Conservation (phyloP, 495 filamentous ascomycete species). For the Penicillium egyptiacum region DNA sequence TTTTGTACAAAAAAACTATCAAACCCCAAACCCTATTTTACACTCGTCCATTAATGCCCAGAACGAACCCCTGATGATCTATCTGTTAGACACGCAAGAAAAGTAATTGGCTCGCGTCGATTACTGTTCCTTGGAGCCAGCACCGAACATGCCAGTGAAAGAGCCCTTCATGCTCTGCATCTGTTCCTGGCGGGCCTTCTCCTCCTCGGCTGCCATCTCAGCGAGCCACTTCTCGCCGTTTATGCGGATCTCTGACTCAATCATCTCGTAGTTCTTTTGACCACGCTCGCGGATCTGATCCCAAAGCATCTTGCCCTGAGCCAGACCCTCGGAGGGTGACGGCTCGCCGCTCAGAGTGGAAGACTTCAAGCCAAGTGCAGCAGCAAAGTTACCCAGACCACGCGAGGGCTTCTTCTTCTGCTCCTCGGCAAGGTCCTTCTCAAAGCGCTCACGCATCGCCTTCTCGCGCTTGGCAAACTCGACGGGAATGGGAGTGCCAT, state of each 20-base stretch:
- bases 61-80: constrained; percentile 32
- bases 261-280: constrained; percentile 80
- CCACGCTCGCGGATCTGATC: constrained; percentile 90
- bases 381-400: constrained; percentile 61
- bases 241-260: constrained; percentile 85
- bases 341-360: constrained; percentile 63
- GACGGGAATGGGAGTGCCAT: constrained; percentile 77
- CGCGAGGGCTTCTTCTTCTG: constrained; percentile 59
- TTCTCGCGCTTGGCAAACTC: constrained; percentile 92
- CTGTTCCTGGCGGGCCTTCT: constrained; percentile 82
- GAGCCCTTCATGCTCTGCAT: constrained; percentile 82
- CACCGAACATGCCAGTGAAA: constrained; percentile 57
- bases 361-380: constrained; percentile 73
- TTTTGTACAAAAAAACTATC: constrained; percentile 43
- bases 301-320: constrained; percentile 90
- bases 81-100: constrained; percentile 21
- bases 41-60: constrained; percentile 35
- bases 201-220: constrained; percentile 81
- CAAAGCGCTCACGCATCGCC: constrained; percentile 72
- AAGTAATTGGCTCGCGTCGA: constrained; percentile 3
- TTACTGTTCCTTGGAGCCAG: constrained; percentile 35
- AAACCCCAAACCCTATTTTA: constrained; percentile 43
- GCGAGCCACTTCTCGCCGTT: constrained; percentile 93
- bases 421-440: constrained; percentile 71
- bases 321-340: constrained; percentile 67